Percentiles rank a stretch among this genome's conserved stretches.
These are phyloP conservation scores for Ophiostoma ips DNA, from an alignment of 2,329 filamentous ascomycete genomes.

Conservation along the genomic window DNA sequence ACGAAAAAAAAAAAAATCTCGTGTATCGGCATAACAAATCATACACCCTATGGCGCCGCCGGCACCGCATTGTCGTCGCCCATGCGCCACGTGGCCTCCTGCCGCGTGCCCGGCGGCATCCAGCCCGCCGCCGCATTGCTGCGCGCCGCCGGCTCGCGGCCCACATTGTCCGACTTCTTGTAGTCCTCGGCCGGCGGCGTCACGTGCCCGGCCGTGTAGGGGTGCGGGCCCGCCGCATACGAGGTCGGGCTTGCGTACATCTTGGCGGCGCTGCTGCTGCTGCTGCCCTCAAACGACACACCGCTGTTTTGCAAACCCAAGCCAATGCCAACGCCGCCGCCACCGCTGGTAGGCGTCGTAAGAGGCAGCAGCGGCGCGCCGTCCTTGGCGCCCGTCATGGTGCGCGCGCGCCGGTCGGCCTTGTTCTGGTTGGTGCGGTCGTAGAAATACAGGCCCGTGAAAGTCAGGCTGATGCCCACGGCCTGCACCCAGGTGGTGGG, in stretches of 20 bases:
- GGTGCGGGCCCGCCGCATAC: constrained; percentile 21
- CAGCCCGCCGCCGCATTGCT: constrained; percentile 41
- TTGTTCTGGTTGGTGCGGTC: constrained; percentile 84
- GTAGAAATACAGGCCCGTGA: constrained; percentile 86
- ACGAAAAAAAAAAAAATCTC: background rate
- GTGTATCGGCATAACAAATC: too few species aligned
- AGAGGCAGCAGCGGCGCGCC: constrained; percentile 53
- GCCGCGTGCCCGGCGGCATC: constrained; percentile 66
- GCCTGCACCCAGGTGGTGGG: constrained; percentile 73
- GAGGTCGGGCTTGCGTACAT: background rate
- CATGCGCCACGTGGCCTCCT: constrained; percentile 66
- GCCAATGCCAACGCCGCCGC: background rate
- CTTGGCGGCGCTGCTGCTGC: constrained; percentile 19
- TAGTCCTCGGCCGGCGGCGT: constrained; percentile 30
- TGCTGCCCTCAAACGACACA: constrained; percentile 26
- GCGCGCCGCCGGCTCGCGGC: constrained; percentile 26
- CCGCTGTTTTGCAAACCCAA: constrained; percentile 21
- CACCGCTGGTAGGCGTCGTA: constrained; percentile 24
- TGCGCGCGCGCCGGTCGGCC: constrained; percentile 67
- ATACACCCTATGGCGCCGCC: background rate
- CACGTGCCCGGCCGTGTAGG: constrained; percentile 33
- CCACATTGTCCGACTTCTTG: constrained; percentile 42
- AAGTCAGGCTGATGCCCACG: constrained; percentile 75
- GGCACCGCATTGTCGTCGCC: constrained; percentile 25
- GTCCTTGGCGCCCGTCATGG: constrained; percentile 35